Evolutionary conservation across 1,284 basidiomycete species (phyloP).

Genomic region (Melampsora larici-populina): DNA sequence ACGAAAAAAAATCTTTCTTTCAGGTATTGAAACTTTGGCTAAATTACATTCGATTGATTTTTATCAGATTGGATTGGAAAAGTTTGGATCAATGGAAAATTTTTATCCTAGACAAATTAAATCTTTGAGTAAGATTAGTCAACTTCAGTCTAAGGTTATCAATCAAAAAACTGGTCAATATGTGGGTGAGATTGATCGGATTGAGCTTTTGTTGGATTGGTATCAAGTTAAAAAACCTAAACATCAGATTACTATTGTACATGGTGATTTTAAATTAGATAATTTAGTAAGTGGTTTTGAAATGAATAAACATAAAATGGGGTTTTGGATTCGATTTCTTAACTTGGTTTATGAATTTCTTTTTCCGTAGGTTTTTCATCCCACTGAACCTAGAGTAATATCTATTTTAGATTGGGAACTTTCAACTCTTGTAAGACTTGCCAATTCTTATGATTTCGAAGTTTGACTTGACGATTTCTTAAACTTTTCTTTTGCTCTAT

Average conservation of each 20-base stretch:
- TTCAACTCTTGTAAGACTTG: conserved; percentile 76
- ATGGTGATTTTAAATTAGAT: conserved; percentile 95
- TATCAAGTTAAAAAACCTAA: conserved; percentile 66
- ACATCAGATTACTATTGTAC: conserved; percentile 67
- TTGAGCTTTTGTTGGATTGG: conserved; percentile 71
- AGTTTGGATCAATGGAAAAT: conserved; percentile 71
- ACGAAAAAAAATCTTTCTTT: conserved; percentile 64
- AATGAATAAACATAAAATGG: too few species aligned
- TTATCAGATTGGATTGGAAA: conserved; percentile 65
- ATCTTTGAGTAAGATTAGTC: conserved; percentile 70
- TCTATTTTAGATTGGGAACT: conserved; percentile 96
- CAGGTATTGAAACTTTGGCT: conserved; percentile 70
- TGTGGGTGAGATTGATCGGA: conserved; percentile 68
- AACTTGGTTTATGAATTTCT: neutral
- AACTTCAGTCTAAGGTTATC: conserved; percentile 65
- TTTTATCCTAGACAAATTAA: conserved; percentile 93
- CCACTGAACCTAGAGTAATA: conserved; percentile 83
- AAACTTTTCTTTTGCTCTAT: too few species aligned
- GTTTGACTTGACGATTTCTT: too few species aligned
- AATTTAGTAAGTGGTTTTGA: conserved; percentile 64
- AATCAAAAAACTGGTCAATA: conserved; percentile 64
- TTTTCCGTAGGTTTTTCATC: conserved; percentile 69
- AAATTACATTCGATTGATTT: conserved; percentile 71
- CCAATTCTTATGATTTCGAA: too few species aligned
- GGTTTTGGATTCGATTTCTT: too few species aligned